Evolutionary conservation across 2,329 filamentous ascomycete species (phyloP), one percentile per base, ranked within the genome.

Genomic region (Samsoniella hepiali): DNA sequence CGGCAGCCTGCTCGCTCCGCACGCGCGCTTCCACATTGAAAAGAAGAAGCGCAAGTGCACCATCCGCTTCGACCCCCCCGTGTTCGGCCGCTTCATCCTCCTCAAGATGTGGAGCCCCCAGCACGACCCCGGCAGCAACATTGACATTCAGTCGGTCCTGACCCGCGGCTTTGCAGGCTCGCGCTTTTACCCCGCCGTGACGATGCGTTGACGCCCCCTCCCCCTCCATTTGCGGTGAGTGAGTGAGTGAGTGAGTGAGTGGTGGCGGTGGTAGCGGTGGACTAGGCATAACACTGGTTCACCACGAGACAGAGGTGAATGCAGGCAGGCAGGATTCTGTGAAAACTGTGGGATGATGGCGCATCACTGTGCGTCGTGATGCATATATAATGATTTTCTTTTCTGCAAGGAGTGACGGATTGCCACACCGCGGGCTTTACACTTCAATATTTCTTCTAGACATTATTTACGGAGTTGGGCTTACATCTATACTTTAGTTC

Each of bases 71-170:
- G 86, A 93, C 69, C 90, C 91, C 63, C 89, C 90, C 0, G 84
- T 95, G 65, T 91, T 91, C 11, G 91, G 91, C 5, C 85, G 91
- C 63, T 96, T 90, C 73, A 89, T 98, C 59, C 77, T 97, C 49
- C 80, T 98, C 67, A 97, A 97, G 79, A 86, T 97, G 74, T 97
- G 92, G 91, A 93, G 88, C 69, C 90, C 90, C 2, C 85, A 86
- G 64, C 84, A 86, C 32, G 86, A 88, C 55, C 81, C 84, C 4
- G 69, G 73, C 5, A 80, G 80, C 64, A 96, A 96, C 70, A 96
- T 97, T 67, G 93, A 97, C 72, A 92, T 98, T 45, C 90, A 97
- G 74, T 91, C 89, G 53, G 88, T 97, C 31, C 84, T 93, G 64
- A 90, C 88, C 1, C 88, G 90, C 70, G 94, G 94, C 0, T 97